Evolutionary conservation across 140 eudicot species (phyloP).

Genomic region (Artemisia princeps): DNA sequence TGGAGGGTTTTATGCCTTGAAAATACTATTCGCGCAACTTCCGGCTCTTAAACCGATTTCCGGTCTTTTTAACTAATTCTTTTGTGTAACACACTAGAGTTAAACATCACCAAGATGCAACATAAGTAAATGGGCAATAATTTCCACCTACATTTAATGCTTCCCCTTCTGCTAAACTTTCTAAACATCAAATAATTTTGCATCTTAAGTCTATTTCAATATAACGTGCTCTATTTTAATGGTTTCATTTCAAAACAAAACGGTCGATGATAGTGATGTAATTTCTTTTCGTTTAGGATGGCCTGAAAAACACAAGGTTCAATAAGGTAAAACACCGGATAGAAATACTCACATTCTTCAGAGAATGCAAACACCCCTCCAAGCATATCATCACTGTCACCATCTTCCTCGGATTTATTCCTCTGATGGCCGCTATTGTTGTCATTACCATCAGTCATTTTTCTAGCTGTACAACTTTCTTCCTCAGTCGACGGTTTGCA

Average conservation of each 20-base stretch:
- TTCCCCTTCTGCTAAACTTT: background rate
- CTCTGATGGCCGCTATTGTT: constrained; percentile 35
- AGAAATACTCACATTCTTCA: constrained; percentile 63
- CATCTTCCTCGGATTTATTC: constrained; percentile 61
- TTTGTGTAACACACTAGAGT: background rate
- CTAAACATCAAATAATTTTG: background rate
- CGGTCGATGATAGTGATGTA: background rate
- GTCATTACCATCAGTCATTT: constrained; percentile 36
- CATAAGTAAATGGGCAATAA: too few relatives aligned
- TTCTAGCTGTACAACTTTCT: constrained; percentile 32
- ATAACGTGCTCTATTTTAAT: background rate
- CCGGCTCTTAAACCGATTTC: too few relatives aligned
- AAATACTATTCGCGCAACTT: too few relatives aligned
- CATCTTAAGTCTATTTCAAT: background rate
- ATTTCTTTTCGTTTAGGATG: background rate
- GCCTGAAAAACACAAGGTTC: constrained; percentile 1
- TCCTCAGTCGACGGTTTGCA: constrained; percentile 39
- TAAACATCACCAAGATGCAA: too few relatives aligned
- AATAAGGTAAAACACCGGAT: background rate
- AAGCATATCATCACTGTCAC: constrained; percentile 65
- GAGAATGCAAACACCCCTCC: constrained; percentile 84
- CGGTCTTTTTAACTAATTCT: background rate
- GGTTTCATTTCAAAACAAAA: background rate
- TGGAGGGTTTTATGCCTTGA: too few relatives aligned
- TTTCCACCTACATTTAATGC: background rate